Evolutionary conservation across 306 rosid species (phyloP), one percentile per base, ranked within the genome.

Genomic region (Nissolia schottii): DNA sequence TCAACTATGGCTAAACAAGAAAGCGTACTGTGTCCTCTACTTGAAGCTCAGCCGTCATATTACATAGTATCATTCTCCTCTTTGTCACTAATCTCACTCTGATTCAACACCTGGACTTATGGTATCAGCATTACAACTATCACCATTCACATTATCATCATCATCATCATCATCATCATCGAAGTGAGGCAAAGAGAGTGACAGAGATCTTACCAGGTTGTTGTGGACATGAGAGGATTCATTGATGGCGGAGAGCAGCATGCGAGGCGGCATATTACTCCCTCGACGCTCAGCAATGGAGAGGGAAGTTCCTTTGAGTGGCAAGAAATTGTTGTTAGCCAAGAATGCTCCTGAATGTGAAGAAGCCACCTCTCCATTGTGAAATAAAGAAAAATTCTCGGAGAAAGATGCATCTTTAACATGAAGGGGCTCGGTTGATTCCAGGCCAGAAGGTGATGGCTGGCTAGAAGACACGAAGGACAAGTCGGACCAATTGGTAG

Each of bases 201-300:
- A 88, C 77, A 66, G 50, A 31, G 97, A 86, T 51, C 89, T 79
- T 70, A 78, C 90, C 67, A 82, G 55, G 49, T 45, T 45, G 20
- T 45, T 83, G 57, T 74, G 81, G 72, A 77, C 70, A 41, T 70
- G 82, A 31, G 83, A 72, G 22, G 86, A 53, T 76, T 93, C 96
- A 27, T 85, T 86, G 50, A 81, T 73, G 1, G 89, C 66, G 34
- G 96, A 75, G 27, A 89, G 82, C 57, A 86, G 4, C 98, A 93
- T 91, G 58, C 67, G 83, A 69, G 98, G 92, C 14, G 92, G 98
- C 28, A 82, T 90, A 82, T 89, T 81, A 70, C 92, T 89, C 79
- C 97, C 94, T 79, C 98, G 86, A 46, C 98, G 92, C 85, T 89
- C 96, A 3, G 98, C 97, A 73, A 94, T 83, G 72, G 97, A 89